Evolutionary conservation across 164 flowering plant species (phyloP).

Genomic region (Cinnamomum micranthum): DNA sequence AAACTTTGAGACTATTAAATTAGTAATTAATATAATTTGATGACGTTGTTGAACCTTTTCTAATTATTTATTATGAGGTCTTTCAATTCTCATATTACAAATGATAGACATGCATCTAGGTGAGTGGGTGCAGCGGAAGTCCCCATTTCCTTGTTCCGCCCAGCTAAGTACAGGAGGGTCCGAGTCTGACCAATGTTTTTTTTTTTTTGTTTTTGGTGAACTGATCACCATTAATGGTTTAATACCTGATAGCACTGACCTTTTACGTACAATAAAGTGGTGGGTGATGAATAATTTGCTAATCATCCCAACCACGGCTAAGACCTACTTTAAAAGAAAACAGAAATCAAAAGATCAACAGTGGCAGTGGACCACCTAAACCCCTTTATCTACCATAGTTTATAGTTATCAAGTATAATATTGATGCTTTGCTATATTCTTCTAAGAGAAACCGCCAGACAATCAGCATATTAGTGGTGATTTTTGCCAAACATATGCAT

Average conservation of each 20-base stretch:
- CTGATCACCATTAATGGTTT: too few species aligned
- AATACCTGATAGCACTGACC: neutral
- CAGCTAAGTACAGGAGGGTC: too few species aligned
- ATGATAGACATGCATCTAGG: too few species aligned
- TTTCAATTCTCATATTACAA: too few species aligned
- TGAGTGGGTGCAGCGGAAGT: too few species aligned
- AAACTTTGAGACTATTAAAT: too few species aligned
- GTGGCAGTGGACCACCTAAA: neutral
- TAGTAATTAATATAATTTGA: too few species aligned
- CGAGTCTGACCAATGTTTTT: too few species aligned
- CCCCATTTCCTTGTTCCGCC: too few species aligned
- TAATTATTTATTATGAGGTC: too few species aligned
- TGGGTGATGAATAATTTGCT: neutral
- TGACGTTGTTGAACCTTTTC: too few species aligned
- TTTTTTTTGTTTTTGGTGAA: too few species aligned
- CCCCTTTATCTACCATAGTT: neutral
- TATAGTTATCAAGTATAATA: neutral
- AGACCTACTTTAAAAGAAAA: neutral
- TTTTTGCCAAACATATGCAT: neutral
- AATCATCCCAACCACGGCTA: neutral
- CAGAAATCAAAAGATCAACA: neutral
- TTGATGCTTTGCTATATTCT: constrained; percentile 4
- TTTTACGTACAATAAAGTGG: neutral
- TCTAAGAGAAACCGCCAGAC: neutral
- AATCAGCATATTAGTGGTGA: neutral